Base-by-base conservation (phyloP, 139 green algal species). In the Chara braunii region DNA sequence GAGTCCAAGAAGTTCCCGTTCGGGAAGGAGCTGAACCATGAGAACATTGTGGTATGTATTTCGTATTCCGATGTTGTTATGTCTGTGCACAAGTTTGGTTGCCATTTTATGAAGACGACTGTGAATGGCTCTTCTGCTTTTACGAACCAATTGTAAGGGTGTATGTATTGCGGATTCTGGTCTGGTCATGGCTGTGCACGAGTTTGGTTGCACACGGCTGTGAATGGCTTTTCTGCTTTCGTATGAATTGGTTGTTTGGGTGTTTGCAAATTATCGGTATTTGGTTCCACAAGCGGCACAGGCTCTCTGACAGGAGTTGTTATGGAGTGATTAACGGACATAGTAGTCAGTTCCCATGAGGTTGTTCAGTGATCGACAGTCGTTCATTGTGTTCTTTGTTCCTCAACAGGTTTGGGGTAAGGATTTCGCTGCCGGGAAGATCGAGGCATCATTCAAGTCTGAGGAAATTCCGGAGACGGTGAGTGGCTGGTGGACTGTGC, bases 381-480 rank as follows among this genome's bases (percentile, higher is more conserved):
- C 48, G n/a, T 53, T n/a, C n/a, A 31, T 3, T 4, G 43, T 67
- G 3, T 36, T 23, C 11, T 29, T 26, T 72, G 8, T 76, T 11
- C 35, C 29, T 28, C 59, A 31, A 7, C 69, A 79, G 71, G 29
- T 26, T 11, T 79, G 76, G 44, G 69, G 48, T 12, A 32, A 52
- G 31, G 72, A 59, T n/a, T 64, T 74, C 14, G 6, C 71, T 1
- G 69, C 6, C 3, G 71, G 40, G 11, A 75, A 50, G 33, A 11
- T 61, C 23, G 42, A 64, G 40, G 55, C 67, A 2, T 80, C 56
- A 26, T 36, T 66, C 40, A 79, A 79, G 60, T 79, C 68, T 3
- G 71, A 79, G 18, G 67, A 51, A 5, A 6, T 72, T 11, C 63
- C 63, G n/a, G 53, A 69, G 24, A 18, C 23, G 37, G 57, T 62